Evolutionary conservation across 2,329 filamentous ascomycete genomes (phyloP), one percentile per base, ranked within the genome.

Genomic region (Sporothrix brunneoviolacea): DNA sequence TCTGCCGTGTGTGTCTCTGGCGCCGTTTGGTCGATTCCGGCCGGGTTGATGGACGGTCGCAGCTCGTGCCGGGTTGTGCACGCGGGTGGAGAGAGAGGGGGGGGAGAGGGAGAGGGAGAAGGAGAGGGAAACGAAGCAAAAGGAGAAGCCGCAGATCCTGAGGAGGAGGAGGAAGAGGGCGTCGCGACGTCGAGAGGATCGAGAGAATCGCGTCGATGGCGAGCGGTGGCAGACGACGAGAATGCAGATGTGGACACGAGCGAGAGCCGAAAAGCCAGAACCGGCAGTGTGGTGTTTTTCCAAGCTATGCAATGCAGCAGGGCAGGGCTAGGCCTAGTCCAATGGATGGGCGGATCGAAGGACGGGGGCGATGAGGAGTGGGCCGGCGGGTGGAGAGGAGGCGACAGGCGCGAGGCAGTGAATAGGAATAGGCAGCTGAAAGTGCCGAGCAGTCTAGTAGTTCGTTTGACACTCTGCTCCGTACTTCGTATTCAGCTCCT

Each of bases 221-320:
- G 44, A 39, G 24, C 6, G n/a, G 32, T 15, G 19, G 40, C 33
- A 33, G 35, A 45, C 39, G 40, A 44, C 40, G 40, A 44, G 24
- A 45, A 50, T 43, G 42, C 48, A 40, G 27, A 37, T 39, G 39
- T 39, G 33, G 35, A 38, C 33, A 44, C 40, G 36, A 40, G 41
- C 27, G 28, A 45, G 41, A 44, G 44, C 44, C 24, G 44, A 38
- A 38, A 50, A 40, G 48, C 42, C 37, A 45, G 42, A 47, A 46
- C n/a, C 24, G 41, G 48, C 37, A 51, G 41, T 46, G 42, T n/a
- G n/a, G n/a, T 51, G 48, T 43, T 51, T 51, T 51, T 51, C 30
- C 48, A 50, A 50, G 48, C 48, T 50, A 22, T 36, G 37, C 28
- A n/a, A 33, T 16, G n/a, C 38, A 45, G 41, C 48, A 46, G 42